These are phyloP conservation scores for Suhomyces faveliae DNA, from an alignment of 805 yeast genomes.

Conservation along the genomic window DNA sequence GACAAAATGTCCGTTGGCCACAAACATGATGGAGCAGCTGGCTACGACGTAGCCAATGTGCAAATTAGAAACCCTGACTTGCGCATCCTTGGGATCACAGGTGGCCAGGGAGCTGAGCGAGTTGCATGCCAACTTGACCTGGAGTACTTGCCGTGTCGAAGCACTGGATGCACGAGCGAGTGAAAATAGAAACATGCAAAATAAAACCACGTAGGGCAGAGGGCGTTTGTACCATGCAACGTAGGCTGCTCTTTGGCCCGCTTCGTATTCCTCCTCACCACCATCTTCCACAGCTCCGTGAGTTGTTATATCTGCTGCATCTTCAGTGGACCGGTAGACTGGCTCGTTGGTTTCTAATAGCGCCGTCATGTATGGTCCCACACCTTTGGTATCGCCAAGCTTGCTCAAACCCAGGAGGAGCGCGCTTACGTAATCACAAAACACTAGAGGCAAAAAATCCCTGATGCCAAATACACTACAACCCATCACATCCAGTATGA, in stretches of 20 bases:
- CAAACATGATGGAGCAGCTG: constrained; percentile 44
- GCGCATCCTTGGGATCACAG: constrained; percentile 35
- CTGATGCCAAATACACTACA: background rate
- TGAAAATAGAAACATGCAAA: constrained; percentile 41
- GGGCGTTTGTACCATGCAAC: constrained; percentile 59
- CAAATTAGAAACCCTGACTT: constrained; percentile 45
- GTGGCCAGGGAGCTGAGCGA: constrained; percentile 11
- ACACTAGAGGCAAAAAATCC: background rate
- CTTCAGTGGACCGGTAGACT: background rate
- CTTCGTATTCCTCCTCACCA: constrained; percentile 38
- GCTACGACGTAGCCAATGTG: constrained; percentile 44
- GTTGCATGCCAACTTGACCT: constrained; percentile 31
- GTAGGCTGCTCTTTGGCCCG: constrained; percentile 46
- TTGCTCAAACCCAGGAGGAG: background rate
- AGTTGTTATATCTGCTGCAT: too few relatives aligned
- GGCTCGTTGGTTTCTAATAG: background rate
- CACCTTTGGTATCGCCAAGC: background rate
- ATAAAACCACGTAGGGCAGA: constrained; percentile 48
- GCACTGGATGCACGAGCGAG: constrained; percentile 39
- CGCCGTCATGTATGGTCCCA: background rate
- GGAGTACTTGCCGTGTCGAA: constrained; percentile 41
- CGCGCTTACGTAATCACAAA: background rate
- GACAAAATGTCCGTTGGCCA: constrained; percentile 55
- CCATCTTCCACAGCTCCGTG: constrained; percentile 34
- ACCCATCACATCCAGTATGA: background rate